Evolutionary conservation across 306 rosid species (phyloP), one percentile per base, ranked within the genome.

Genomic region (Cicer arietinum): DNA sequence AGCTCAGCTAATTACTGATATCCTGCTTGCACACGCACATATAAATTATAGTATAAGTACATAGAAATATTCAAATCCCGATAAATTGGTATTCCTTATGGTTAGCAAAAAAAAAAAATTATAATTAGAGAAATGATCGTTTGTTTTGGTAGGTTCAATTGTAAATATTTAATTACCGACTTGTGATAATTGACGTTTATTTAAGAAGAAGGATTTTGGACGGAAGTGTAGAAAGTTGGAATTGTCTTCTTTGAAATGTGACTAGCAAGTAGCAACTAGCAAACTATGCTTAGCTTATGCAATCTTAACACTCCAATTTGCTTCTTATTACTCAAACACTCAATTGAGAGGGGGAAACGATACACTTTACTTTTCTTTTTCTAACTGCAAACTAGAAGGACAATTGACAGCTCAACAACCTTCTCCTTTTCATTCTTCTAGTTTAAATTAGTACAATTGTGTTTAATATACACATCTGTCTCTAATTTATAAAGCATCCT

Each of bases 401-500:
- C 44, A 74, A 84, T 83, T 87, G 93, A 92, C 92, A 84, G 75
- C 82, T 83, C 91, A 86, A 83, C 94, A 68, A 45, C 50, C 69
- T 74, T 73, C 67, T 64, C 41, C 41, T 47, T 47, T 47, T 3
- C 52, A 11, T 47, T 48, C 74, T 40, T 45, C 69, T 30, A 30
- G 37, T 30, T 30, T 30, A 30, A 30, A 30, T 30, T 0, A 30
- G 37, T 30, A 30, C 37, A 4, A 30, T 30, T 30, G 37, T 30
- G 37, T 30, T 30, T 30, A 30, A 30, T 30, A 3, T 30, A 30
- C 35, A 30, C 35, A 30, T 30, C 35, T 30, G 5, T 30, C 5
- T 3, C 0, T 30, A 30, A 30, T 30, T 30, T 30, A 30, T 30
- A 30, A 2, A 30, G 35, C 35, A 30, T 30, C 35, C 35, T 30